Conservation (phyloP, 2,329 filamentous ascomycete genomes). For the Claviceps monticola region DNA sequence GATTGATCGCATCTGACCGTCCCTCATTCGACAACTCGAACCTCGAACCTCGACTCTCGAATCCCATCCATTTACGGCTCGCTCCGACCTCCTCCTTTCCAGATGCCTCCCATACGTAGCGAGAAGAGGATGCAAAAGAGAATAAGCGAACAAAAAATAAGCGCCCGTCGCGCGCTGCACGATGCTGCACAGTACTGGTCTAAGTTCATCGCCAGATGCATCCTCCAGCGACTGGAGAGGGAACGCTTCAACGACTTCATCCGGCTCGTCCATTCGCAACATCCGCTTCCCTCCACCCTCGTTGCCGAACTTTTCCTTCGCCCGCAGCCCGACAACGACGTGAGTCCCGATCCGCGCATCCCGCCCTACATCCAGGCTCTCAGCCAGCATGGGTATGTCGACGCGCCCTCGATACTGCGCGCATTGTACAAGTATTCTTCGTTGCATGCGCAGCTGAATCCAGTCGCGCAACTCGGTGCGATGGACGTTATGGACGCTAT, state of each 20-base stretch:
- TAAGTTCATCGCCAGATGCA: constrained; percentile 36
- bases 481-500: background rate
- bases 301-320: constrained; percentile 46
- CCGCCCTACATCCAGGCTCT: constrained; percentile 45
- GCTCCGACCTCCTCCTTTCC: background rate
- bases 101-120: background rate
- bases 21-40: background rate
- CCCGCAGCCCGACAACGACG: constrained; percentile 32
- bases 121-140: constrained; percentile 14
- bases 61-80: background rate
- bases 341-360: constrained; percentile 44
- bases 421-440: constrained; percentile 45
- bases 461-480: constrained; percentile 2
- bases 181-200: constrained; percentile 30
- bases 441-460: constrained; percentile 22
- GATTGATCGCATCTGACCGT: constrained; percentile 1
- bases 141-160: constrained; percentile 7
- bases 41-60: background rate
- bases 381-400: constrained; percentile 34
- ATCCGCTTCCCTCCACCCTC: constrained; percentile 35
- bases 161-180: constrained; percentile 13
- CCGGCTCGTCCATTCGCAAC: constrained; percentile 32
- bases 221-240: constrained; percentile 35
- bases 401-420: constrained; percentile 39
- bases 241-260: constrained; percentile 40